Evolutionary conservation across 2,329 filamentous ascomycete genomes (phyloP), one percentile per base, ranked within the genome.

Genomic region (Trichoderma afroharzianum): DNA sequence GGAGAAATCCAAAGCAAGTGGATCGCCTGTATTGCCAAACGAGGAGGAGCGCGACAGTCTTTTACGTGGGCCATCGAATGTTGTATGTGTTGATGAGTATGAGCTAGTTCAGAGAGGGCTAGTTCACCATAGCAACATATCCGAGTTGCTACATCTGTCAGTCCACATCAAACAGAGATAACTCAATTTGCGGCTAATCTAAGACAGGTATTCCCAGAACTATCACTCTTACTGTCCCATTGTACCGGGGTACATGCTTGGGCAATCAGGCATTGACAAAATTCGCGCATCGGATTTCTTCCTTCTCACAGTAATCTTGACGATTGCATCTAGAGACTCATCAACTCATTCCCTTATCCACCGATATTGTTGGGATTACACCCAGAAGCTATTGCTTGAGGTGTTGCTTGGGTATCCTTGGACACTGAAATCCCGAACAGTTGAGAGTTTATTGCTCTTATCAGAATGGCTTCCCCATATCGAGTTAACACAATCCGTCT

Each of bases 381-480:
- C 64, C 24, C 64, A 68, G 26, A 33, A 33, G 26, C 36, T 68
- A 0, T 26, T 68, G 8, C 24, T 68, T 6, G 64, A 68, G n/a
- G 53, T 59, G 7, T 14, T 68, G 0, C 55, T 68, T 15, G 64
- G 32, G 12, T 30, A 68, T 43, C 64, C 64, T 15, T 68, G 64
- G 64, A 59, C 53, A 6, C 36, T 59, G 3, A 59, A 26, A 5
- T 43, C 64, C 3, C 24, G 55, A 59, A 68, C 64, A 14, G 64
- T 68, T 15, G 53, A 59, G n/a, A 33, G 64, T 14, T 11, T 68
- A 11, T 30, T 68, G 18, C 36, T 68, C 11, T 21, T 68, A 18
- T 58, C 64, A 1, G 64, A 68, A 59, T 68, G 64, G 64, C 64
- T 68, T 32, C 64, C 64, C 4, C 64, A 68, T 24, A 32, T 68